Percentiles rank a stretch among this genome's conserved stretches.
Conservation (phyloP, 2,329 filamentous ascomycete genomes). For the Clarireedia hainanense region DNA sequence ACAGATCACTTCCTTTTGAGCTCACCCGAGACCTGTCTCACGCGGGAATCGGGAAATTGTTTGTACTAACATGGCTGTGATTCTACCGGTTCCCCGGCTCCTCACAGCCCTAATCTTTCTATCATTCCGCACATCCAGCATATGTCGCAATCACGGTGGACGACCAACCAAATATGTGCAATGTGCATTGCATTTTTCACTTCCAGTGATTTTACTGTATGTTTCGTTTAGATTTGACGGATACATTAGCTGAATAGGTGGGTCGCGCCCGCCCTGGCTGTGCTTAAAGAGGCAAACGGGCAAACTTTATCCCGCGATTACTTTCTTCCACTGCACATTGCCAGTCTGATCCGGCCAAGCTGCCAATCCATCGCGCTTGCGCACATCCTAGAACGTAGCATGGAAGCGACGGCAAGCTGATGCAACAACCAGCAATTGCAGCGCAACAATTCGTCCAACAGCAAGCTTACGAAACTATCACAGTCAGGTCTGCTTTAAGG, state of each 20-base stretch:
- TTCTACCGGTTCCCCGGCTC: neutral
- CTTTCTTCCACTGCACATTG: neutral
- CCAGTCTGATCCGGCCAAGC: neutral
- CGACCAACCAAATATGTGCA: neutral
- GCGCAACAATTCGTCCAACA: too few species aligned
- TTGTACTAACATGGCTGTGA: too few species aligned
- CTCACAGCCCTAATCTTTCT: neutral
- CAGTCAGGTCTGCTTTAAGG: too few species aligned
- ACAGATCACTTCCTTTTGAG: neutral
- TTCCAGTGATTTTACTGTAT: too few species aligned
- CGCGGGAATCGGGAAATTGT: neutral
- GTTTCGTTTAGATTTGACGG: too few species aligned
- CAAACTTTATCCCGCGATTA: neutral
- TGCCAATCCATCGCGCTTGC: neutral
- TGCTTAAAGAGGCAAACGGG: neutral
- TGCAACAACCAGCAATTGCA: too few species aligned
- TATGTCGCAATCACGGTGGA: conserved; percentile 1
- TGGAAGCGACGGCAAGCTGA: too few species aligned
- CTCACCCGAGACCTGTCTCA: neutral
- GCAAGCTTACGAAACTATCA: too few species aligned
- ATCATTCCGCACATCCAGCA: neutral
- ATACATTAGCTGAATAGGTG: neutral
- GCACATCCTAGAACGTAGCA: neutral
- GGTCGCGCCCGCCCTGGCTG: neutral
- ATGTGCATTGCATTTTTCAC: too few species aligned